phyloP scores from a whole-genome alignment of 495 filamentous ascomycete genomes.

The Penicillium parvum region DNA sequence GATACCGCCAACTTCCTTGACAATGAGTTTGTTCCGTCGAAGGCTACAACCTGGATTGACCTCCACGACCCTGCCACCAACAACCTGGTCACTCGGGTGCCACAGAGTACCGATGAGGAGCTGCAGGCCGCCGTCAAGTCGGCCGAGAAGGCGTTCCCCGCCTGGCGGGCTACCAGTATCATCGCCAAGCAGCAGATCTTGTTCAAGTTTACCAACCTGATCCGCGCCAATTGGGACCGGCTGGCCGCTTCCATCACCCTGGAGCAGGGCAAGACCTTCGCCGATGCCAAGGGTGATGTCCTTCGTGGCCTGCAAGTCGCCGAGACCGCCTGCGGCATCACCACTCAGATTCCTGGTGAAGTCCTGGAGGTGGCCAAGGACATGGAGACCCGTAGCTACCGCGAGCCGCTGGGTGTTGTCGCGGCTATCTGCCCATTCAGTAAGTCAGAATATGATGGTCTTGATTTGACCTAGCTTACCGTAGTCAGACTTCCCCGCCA shows the following conservation, averaged over 20 bases:
- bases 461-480: neutral
- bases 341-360: constrained; percentile 89
- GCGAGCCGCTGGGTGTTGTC: constrained; percentile 89
- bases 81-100: constrained; percentile 96
- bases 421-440: constrained; percentile 99
- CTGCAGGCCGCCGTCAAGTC: constrained; percentile 81
- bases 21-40: constrained; percentile 79
- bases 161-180: constrained; percentile 79
- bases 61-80: constrained; percentile 95
- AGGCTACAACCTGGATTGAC: constrained; percentile 80
- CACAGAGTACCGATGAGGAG: constrained; percentile 88
- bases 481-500: constrained; percentile 85
- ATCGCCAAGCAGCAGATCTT: constrained; percentile 90
- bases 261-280: constrained; percentile 98
- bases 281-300: constrained; percentile 92
- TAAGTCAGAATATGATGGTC: constrained; percentile 46
- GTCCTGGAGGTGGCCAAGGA: constrained; percentile 96
- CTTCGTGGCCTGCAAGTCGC: constrained; percentile 94
- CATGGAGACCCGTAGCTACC: constrained; percentile 95
- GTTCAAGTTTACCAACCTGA: constrained; percentile 90
- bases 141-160: constrained; percentile 84
- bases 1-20: constrained; percentile 90
- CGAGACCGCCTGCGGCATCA: constrained; percentile 92
- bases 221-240: constrained; percentile 93
- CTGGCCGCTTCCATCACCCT: constrained; percentile 92